Base-by-base conservation (phyloP, 768 basidiomycete genomes). In the Boletus rubescentipes region DNA sequence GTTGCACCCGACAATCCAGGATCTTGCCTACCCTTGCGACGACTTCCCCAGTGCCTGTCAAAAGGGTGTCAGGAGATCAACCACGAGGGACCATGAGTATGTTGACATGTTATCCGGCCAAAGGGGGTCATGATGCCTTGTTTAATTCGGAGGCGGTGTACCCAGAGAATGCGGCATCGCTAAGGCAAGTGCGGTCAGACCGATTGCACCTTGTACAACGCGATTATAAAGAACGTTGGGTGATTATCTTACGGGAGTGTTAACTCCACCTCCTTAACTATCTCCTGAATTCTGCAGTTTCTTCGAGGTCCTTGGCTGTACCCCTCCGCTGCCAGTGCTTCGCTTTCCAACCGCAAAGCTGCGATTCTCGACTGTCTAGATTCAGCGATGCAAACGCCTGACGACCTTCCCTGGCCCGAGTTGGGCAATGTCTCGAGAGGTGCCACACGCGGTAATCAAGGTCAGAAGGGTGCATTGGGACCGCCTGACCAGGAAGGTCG, bases 341-440 rank as follows among this genome's bases (percentile, higher is more conserved):
- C 46, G 31, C 50, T 48, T 46, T 42, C 26, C 40, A 21, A 36
- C 44, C 44, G 11, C 49, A 48, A 51, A 40, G 46, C 56, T 11
- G 21, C 46, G n/a, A 54, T 46, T 21, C n/a, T 31, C 49, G 35
- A 49, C 50, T 34, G 31, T 55, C 49, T 12, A 61, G 40, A 48
- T 51, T 18, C 32, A 34, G 43, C 44, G 29, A 80, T 79, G 77
- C 71, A 76, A 55, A 64, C 79, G 59, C 38, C 66, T 11, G 89
- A 91, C 75, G 89, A 91, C 77, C 79, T 91, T 50, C 89, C 89
- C 21, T 91, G 89, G 89, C 89, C 89, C 59, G 89, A 91, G 72
- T 78, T 89, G 57, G 89, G 89, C 58, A 91, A 91, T 64, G 87
- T 91, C 60, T 89, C 89, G 51, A 81, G 89, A 53, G 89, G 89